These are phyloP conservation scores for Talaromyces sp. DNA, from an alignment of 2,329 filamentous ascomycete species.

Conservation along the genomic window DNA sequence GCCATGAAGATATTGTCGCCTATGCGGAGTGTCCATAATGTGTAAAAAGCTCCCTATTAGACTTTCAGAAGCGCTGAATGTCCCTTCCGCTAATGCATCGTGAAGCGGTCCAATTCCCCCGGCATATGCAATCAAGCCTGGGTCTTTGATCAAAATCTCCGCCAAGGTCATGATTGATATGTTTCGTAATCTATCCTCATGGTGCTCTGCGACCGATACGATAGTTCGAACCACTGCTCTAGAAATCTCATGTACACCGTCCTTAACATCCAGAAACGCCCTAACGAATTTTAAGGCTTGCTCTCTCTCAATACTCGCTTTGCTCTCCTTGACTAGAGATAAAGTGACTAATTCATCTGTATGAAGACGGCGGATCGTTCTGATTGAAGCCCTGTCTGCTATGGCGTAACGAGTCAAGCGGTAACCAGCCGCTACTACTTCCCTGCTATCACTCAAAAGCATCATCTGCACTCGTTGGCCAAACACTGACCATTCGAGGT, in stretches of 20 bases:
- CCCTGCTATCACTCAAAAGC: slow-evolving; percentile 90
- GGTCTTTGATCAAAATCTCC: slow-evolving; percentile 85
- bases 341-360: slow-evolving; percentile 91
- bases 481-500: slow-evolving; percentile 93
- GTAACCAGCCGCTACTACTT: slow-evolving; percentile 93
- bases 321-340: slow-evolving; percentile 91
- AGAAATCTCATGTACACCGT: slow-evolving; percentile 83
- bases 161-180: slow-evolving; percentile 92
- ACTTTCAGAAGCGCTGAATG: slow-evolving; percentile 89
- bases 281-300: slow-evolving; percentile 96
- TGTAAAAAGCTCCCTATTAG: slow-evolving; percentile 84
- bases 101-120: slow-evolving; percentile 84
- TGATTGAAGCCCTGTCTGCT: slow-evolving; percentile 83
- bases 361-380: slow-evolving; percentile 81
- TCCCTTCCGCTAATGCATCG: slow-evolving; percentile 87
- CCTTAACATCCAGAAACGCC: slow-evolving; percentile 92
- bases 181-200: slow-evolving; percentile 78
- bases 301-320: slow-evolving; percentile 94
- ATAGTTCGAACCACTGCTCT: slow-evolving; percentile 83
- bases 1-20: slow-evolving; percentile 77
- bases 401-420: slow-evolving; percentile 91
- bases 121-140: slow-evolving; percentile 73
- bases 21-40: slow-evolving; percentile 78
- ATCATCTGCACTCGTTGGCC: slow-evolving; percentile 91
- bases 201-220: slow-evolving; percentile 83